Evolutionary conservation across 805 yeast genomes (phyloP), one percentile per base, ranked within the genome.

Genomic region (Debaryomyces tyrocola): DNA sequence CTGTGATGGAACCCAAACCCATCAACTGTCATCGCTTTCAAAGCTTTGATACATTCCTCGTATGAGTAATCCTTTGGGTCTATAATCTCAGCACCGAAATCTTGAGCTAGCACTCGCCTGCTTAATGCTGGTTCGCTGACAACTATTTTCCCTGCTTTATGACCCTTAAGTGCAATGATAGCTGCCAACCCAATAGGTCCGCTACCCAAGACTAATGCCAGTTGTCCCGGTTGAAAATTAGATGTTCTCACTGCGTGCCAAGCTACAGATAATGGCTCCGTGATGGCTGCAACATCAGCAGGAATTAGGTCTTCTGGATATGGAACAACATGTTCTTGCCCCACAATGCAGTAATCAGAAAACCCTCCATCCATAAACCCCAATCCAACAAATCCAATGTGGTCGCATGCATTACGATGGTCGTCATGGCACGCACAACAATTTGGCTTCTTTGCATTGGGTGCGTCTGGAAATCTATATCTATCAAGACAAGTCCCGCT

Each of bases 161-260:
- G 71, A 3, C 79, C 84, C 48, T 70, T 70, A 37, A 80, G 71
- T n/a, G 80, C 78, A 42, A 80, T 65, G 15, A 79, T 71, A 3
- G 83, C 72, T 17, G 85, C 79, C 24, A 83, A 63, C 5, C 87
- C 86, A 57, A 82, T 81, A 20, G 85, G 84, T 4, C 87, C 87
- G 20, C 82, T 79, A 27, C 86, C 86, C 12, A 82, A 57, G 12
- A 82, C 78, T 40, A 81, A 62, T 3, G 82, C 83, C 6, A 74
- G 59, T 33, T 74, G 68, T 15, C 82, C 82, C 9, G 54, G 60
- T 44, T 60, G 46, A 51, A 76, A 64, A 8, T 63, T 60, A 0
- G 81, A 65, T 4, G 74, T 64, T 47, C 73, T 68, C 27, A 76
- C 78, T 0, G 84, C 84, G 53, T 82, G 86, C 77, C 82, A 80